Base-by-base conservation (phyloP, 2,329 filamentous ascomycete genomes). In the Nigrograna mackinnonii region DNA sequence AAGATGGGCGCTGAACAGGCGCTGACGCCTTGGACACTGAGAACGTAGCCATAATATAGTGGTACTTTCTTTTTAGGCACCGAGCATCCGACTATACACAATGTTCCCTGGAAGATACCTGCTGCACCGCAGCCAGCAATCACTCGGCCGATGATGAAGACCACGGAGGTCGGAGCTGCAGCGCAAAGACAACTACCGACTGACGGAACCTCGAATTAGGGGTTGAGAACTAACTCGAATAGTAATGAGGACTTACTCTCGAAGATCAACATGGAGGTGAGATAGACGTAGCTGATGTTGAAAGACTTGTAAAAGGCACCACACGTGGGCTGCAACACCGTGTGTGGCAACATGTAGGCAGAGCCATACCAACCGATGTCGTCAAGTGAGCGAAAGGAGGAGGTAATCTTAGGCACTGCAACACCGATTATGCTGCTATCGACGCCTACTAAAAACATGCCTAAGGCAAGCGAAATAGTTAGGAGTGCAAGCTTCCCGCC, bases 61-160 rank as follows among this genome's bases (percentile, higher is more conserved):
- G n/a, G n/a, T n/a, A n/a, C n/a, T n/a, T n/a, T n/a, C n/a, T n/a
- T n/a, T n/a, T n/a, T n/a, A n/a, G n/a, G n/a, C n/a, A n/a, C n/a
- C n/a, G n/a, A n/a, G n/a, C n/a, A n/a, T n/a, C n/a, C n/a, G n/a
- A n/a, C n/a, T n/a, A n/a, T n/a, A n/a, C n/a, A n/a, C n/a, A n/a
- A n/a, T n/a, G n/a, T n/a, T n/a, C n/a, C n/a, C n/a, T n/a, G n/a
- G 67, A 35, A 70, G 11, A 76, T 67, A 16, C 73, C 73, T 11
- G 70, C 71, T 5, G 61, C 60, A 2, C 72, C 74, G 1, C 73
- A 35, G 19, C 74, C 74, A 22, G 71, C 60, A 16, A 77, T 55
- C 1, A 68, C 66, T 17, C 72, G 57, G 22, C 46, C 74, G 26
- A 74, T 52, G 42, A 77, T 73, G 16, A 77, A 53, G 17, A 70